Base-by-base conservation (phyloP, 2,329 filamentous ascomycete species). In the Purpureocillium lavendulum region DNA sequence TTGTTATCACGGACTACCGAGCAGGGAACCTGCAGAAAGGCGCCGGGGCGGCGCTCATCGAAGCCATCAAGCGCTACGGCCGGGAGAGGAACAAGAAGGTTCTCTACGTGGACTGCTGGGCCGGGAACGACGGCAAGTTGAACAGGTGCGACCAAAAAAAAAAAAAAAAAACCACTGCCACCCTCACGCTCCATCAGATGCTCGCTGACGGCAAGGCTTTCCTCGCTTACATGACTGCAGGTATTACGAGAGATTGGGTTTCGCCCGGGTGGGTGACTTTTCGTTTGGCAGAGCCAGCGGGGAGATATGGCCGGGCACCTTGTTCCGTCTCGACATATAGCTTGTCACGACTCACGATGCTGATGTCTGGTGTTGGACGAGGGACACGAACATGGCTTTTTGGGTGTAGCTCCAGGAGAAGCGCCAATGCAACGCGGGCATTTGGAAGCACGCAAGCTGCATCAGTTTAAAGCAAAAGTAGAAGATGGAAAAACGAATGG, bases 21-120 rank as follows among this genome's bases (percentile, higher is more conserved):
- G 26, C 28, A 13, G 32, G 33, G 15, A 1, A 8, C 4, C 13
- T 17, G 7, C 33, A 32, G 4, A 15, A 11, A 10, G 38, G 38
- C 4, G 32, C 32, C n/a, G 38, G 38, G 13, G 7, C 15, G 8
- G 38, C 38, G 7, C 17, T 39, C 7, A 9, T 36, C 9, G 16
- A 36, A n/a, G 30, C n/a, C 12, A 28, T n/a, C 26, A 30, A 36
- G 28, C 13, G 29, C 13, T 29, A 35, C 9, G 38, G 31, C 1
- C 26, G 28, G 29, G 26, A 31, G 11, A 42, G 40, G 15, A 45
- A 40, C 4, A 49, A 45, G 35, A 41, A 30, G 21, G 39, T 40
- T 8, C 42, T 57, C 7, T 58, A 49, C 36, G 39, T 59, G 7
- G 54, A 56, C 30, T 55, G 50, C 30, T 56, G 53, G 53, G 44